A percentile compares a stretch with the other conserved stretches of the same genome.
phyloP scores from a whole-genome alignment of 2,329 filamentous ascomycete genomes.

The Tolypocladium inflatum region DNA sequence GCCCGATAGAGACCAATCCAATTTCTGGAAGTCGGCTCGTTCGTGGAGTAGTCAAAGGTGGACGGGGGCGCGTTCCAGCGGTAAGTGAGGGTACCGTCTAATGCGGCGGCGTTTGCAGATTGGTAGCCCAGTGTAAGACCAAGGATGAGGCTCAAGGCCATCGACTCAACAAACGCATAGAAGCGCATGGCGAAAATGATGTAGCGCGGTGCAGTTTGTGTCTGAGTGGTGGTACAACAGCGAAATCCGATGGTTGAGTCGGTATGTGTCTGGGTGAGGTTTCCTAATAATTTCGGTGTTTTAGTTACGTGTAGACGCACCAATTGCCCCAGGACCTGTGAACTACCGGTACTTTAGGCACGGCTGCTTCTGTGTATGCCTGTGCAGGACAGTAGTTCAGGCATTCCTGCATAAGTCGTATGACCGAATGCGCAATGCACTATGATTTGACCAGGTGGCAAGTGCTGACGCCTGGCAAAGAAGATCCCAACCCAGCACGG shows the following conservation, averaged over 20 bases:
- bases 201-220: background rate
- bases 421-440: background rate
- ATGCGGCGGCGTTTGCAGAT: background rate
- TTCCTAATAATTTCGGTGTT: background rate
- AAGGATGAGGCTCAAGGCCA: background rate
- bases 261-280: background rate
- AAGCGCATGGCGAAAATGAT: background rate
- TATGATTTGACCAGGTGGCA: background rate
- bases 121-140: background rate
- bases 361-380: background rate
- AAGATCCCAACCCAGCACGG: background rate
- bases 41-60: conserved; percentile 21
- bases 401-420: background rate
- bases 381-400: background rate
- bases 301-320: background rate
- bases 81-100: background rate
- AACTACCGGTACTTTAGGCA: background rate
- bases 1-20: conserved; percentile 25
- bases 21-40: conserved; percentile 15
- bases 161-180: background rate
- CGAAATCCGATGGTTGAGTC: background rate
- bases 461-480: background rate
- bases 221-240: background rate
- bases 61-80: conserved; percentile 6
- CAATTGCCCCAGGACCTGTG: background rate